A percentile compares a stretch with the other conserved stretches of the same genome.
Evolutionary conservation across 306 rosid genomes (phyloP).

Genomic region (Citrullus mucosospermus): DNA sequence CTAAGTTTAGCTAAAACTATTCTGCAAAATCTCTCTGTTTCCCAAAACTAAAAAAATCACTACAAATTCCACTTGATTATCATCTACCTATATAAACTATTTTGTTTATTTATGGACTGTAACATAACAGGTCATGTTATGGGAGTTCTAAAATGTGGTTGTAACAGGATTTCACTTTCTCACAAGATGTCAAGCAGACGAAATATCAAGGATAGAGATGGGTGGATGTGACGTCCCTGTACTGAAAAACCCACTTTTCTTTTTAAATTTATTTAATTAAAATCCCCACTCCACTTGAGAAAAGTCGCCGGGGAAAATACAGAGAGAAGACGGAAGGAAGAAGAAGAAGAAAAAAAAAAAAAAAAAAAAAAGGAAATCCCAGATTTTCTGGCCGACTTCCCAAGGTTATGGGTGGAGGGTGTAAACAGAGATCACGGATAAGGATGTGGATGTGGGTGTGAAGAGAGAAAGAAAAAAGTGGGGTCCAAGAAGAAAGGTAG

Average conservation of each 20-base stretch:
- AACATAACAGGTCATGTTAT: not conserved
- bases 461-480: not conserved
- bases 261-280: not conserved
- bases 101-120: not conserved
- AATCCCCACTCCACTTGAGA: not conserved
- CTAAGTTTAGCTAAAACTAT: not conserved
- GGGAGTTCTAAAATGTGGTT: slow-evolving; percentile 16
- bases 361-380: slow-evolving; percentile 29
- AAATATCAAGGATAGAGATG: slow-evolving; percentile 60
- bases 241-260: slow-evolving; percentile 22
- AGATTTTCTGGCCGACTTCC: slow-evolving; percentile 64
- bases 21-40: not conserved
- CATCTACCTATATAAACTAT: not conserved
- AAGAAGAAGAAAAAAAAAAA: not conserved
- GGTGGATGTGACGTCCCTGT: slow-evolving; percentile 55
- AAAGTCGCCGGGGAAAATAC: not conserved
- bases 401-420: slow-evolving; percentile 3
- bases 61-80: not conserved
- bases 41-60: not conserved
- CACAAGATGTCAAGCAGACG: slow-evolving; percentile 44
- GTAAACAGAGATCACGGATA: slow-evolving; percentile 19
- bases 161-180: slow-evolving; percentile 35
- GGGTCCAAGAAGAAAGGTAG: slow-evolving; percentile 17
- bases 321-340: not conserved
- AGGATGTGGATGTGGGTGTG: slow-evolving; percentile 12